Base-by-base conservation (phyloP, 495 filamentous ascomycete genomes). In the Xylaria castorea region DNA sequence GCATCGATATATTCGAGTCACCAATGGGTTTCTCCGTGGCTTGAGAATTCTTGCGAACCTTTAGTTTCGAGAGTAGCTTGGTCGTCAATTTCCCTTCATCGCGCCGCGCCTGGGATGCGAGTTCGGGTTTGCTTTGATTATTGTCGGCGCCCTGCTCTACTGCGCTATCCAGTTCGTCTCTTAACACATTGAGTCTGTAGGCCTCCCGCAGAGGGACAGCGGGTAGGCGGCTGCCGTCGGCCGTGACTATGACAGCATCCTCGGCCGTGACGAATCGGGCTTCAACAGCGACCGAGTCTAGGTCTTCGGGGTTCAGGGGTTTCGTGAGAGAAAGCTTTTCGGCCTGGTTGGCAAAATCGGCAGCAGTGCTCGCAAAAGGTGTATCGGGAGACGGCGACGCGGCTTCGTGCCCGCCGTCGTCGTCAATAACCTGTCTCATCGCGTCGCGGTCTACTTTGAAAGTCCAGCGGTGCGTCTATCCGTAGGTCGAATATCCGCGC, bases 191-290 rank as follows among this genome's bases (percentile, higher is more conserved):
- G 51, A 94, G 83, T 79, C 90, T 90, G 65, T 86, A 78, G 5
- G 92, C 91, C 80, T 94, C 91, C 5, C 83, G 80, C 0, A 92
- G 73, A 4, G 91, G 91, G 2, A 93, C 89, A 1, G 86, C 84
- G 0, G 92, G 92, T 22, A 94, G 77, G 22, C 91, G 83, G 67
- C 85, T 85, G 20, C 91, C 91, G 77, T 91, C 86, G 12, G 88
- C 85, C 5, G 91, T 92, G 53, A 88, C 81, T 64, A 94, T 87
- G n/a, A 93, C 88, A 0, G 92, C 89, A 80, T 93, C 91, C 61
- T 89, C 87, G 0, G 89, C 83, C 2, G 91, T 94, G 58, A 94
- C 83, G 77, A 92, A 93, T 25, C 84, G 85, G 5, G 92, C 91
- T 70, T 91, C 82, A 25, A 92, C 83, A 3, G 92, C 91, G 38